A percentile compares a stretch with the other conserved stretches of the same genome.
Evolutionary conservation across 768 basidiomycete genomes (phyloP).

Genomic region (Lactarius sp.): DNA sequence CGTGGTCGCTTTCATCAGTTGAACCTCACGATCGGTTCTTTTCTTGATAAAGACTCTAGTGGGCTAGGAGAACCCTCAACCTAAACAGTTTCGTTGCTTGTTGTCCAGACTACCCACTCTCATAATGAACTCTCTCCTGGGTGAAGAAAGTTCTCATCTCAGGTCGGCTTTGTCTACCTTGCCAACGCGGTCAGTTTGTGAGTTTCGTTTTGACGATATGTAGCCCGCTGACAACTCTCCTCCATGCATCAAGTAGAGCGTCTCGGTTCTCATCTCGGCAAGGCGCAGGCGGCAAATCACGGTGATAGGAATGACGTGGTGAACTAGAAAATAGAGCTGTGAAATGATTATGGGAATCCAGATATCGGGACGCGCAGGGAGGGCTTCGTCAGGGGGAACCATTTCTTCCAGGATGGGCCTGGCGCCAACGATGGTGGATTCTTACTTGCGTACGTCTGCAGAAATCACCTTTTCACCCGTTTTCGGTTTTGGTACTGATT

Average conservation of each 20-base stretch:
- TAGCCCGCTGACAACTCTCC: neutral
- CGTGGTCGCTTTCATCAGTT: neutral
- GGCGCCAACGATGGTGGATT: slow-evolving; percentile 32
- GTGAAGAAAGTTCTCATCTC: too few species aligned
- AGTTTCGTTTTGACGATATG: neutral
- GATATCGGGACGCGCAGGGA: slow-evolving; percentile 37
- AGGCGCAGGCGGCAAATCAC: slow-evolving; percentile 39
- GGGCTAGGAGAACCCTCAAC: slow-evolving; percentile 24
- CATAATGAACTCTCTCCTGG: too few species aligned
- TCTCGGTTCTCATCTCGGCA: slow-evolving; percentile 34
- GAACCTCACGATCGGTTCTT: too few species aligned
- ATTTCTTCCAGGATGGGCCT: slow-evolving; percentile 32
- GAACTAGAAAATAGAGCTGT: slow-evolving; percentile 39
- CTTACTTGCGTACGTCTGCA: slow-evolving; percentile 33
- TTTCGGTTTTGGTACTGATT: neutral
- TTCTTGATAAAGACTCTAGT: neutral
- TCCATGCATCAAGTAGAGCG: slow-evolving; percentile 25
- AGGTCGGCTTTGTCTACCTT: too few species aligned
- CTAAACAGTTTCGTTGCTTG: neutral
- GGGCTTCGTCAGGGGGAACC: slow-evolving; percentile 26
- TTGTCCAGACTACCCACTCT: neutral
- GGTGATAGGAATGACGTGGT: slow-evolving; percentile 45
- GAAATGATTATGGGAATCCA: slow-evolving; percentile 39
- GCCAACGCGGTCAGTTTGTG: too few species aligned
- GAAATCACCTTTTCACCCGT: neutral